phyloP scores from a whole-genome alignment of 176 grass and related monocot species.

The Juncus inflexus region DNA sequence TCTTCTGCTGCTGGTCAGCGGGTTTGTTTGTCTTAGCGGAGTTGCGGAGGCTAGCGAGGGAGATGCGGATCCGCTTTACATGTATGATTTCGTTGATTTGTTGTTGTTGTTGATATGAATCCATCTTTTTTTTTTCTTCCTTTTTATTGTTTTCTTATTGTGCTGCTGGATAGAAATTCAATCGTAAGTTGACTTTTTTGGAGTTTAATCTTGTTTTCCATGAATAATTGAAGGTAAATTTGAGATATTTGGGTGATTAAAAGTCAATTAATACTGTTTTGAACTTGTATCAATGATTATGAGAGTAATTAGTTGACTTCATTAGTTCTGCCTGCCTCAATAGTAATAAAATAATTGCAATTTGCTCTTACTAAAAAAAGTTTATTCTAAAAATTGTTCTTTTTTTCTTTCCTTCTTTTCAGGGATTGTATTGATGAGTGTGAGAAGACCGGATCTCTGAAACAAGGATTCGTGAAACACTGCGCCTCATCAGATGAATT shows the following conservation, averaged over 20 bases:
- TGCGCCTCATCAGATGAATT: conserved; percentile 45
- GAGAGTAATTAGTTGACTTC: conserved; percentile 1
- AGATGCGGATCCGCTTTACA: conserved; percentile 45
- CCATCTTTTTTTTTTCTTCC: conserved; percentile 1
- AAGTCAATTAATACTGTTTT: background rate
- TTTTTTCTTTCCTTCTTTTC: background rate
- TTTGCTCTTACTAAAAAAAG: too few species aligned
- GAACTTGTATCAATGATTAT: background rate
- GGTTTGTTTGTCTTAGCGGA: background rate
- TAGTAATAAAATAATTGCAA: background rate
- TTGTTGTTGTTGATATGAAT: conserved; percentile 14
- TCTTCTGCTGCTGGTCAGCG: conserved; percentile 17
- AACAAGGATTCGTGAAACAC: conserved; percentile 52
- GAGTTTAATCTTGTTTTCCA: background rate
- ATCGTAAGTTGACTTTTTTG: background rate
- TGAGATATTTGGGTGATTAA: background rate
- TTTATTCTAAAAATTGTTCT: too few species aligned
- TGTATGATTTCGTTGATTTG: conserved; percentile 18
- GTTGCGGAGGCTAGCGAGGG: conserved; percentile 21
- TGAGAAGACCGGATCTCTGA: conserved; percentile 54
- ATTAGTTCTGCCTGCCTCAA: background rate
- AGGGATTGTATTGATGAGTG: conserved; percentile 64
- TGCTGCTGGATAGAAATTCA: background rate
- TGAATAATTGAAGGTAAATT: background rate
- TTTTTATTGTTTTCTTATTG: background rate